Conservation (phyloP, 176 grass and related monocot genomes). For the Hsuehochloa calcarea region DNA sequence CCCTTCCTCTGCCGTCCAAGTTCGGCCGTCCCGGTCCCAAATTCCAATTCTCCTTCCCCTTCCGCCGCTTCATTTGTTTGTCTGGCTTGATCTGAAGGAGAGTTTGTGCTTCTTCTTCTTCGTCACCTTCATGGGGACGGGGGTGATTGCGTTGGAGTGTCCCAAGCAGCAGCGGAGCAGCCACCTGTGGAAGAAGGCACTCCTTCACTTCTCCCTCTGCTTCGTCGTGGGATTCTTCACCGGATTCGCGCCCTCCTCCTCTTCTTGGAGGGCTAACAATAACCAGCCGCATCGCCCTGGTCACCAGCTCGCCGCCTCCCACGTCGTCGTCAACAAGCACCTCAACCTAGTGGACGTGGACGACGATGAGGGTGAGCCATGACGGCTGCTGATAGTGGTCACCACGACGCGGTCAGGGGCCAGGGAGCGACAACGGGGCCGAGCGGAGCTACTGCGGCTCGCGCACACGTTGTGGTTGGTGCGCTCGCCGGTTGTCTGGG, state of each 20-base stretch:
- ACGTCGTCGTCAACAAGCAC: slow-evolving; percentile 25
- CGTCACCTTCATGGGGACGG: slow-evolving; percentile 36
- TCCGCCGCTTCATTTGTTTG: neutral
- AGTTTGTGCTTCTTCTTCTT: neutral
- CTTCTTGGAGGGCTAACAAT: slow-evolving; percentile 5
- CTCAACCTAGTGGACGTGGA: slow-evolving; percentile 44
- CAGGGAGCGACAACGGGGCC: slow-evolving; percentile 35
- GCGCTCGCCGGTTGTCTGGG: slow-evolving; percentile 73
- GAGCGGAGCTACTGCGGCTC: slow-evolving; percentile 54
- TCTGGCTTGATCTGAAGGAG: neutral
- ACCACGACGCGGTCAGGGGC: slow-evolving; percentile 67
- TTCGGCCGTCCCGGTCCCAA: too few relatives aligned
- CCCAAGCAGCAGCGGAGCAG: slow-evolving; percentile 50
- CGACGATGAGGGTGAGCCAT: neutral
- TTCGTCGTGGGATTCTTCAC: slow-evolving; percentile 99
- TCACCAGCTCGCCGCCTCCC: slow-evolving; percentile 27
- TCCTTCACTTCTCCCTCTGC: slow-evolving; percentile 96
- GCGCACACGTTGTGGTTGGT: slow-evolving; percentile 74
- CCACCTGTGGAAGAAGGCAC: slow-evolving; percentile 88
- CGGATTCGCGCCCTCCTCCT: slow-evolving; percentile 72
- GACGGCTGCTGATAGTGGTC: slow-evolving; percentile 65
- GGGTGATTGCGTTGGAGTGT: slow-evolving; percentile 31
- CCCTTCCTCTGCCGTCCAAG: too few relatives aligned
- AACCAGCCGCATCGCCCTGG: neutral
- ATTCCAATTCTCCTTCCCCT: too few relatives aligned